Percentiles rank a stretch among this genome's conserved stretches.
These are phyloP conservation scores for Wickerhamiella siamensis DNA, from an alignment of 805 yeast genomes.

Conservation along the genomic window DNA sequence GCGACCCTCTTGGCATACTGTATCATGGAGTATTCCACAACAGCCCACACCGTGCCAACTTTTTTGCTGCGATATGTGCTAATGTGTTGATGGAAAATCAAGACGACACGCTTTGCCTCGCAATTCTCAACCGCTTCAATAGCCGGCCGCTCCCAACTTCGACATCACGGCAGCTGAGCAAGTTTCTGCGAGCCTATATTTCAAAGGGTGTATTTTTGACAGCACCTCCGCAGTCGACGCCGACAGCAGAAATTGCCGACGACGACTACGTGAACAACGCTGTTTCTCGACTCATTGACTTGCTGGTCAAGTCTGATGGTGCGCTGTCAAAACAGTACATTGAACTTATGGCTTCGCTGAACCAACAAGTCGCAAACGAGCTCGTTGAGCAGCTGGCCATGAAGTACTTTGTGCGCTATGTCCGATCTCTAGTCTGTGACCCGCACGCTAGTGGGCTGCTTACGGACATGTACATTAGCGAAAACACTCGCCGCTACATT, in stretches of 20 bases:
- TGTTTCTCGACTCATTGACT: background rate
- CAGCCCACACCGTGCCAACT: slow-evolving; percentile 16
- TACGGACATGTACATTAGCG: slow-evolving; percentile 13
- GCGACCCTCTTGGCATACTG: slow-evolving; percentile 21
- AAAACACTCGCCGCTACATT: slow-evolving; percentile 15
- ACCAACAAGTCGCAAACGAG: background rate
- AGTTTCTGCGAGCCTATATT: slow-evolving; percentile 3
- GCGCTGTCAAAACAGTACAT: background rate
- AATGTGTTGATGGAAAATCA: slow-evolving; percentile 10
- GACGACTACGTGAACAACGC: background rate
- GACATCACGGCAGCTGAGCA: slow-evolving; percentile 9
- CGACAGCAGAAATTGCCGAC: background rate
- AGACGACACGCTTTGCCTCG: slow-evolving; percentile 13
- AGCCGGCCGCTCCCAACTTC: slow-evolving; percentile 8
- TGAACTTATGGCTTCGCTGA: background rate
- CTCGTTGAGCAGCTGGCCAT: background rate
- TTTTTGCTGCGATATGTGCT: slow-evolving; percentile 19
- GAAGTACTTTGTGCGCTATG: background rate
- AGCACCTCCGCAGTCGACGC: background rate
- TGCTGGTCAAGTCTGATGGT: background rate
- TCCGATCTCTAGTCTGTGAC: slow-evolving; percentile 4
- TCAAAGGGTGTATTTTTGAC: background rate
- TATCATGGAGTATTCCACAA: slow-evolving; percentile 22
- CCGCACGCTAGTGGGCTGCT: slow-evolving; percentile 18
- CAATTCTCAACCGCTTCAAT: slow-evolving; percentile 13